Conservation (phyloP, 2,329 filamentous ascomycete genomes). For the Hortaea werneckii region DNA sequence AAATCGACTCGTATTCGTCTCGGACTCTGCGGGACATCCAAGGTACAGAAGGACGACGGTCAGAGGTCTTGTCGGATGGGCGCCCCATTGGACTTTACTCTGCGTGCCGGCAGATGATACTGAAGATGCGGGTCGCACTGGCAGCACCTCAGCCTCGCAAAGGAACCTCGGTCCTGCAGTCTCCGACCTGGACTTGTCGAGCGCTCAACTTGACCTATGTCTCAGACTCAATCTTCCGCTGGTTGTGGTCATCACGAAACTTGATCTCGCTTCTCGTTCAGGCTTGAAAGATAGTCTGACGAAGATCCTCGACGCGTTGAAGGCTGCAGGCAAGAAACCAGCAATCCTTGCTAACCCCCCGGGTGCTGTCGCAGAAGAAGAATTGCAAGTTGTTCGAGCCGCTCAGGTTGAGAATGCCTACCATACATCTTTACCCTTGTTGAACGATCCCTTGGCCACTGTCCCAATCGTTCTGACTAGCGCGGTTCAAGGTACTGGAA, state of each 20-base stretch:
- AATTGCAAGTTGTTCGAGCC: constrained; percentile 47
- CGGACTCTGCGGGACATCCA: constrained; percentile 85
- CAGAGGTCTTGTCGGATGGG: constrained; percentile 86
- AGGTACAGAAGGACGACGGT: constrained; percentile 83
- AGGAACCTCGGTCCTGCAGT: constrained; percentile 43
- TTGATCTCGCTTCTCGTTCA: constrained; percentile 70
- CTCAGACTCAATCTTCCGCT: constrained; percentile 69
- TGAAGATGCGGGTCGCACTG: constrained; percentile 36
- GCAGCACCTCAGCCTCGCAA: constrained; percentile 40
- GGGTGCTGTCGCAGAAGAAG: constrained; percentile 26
- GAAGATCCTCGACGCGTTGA: constrained; percentile 66
- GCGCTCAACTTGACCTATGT: constrained; percentile 75
- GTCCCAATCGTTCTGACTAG: constrained; percentile 86
- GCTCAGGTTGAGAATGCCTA: constrained; percentile 50
- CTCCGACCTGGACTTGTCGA: constrained; percentile 58
- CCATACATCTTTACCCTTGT: constrained; percentile 44
- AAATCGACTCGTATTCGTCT: constrained; percentile 74
- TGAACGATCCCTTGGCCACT: constrained; percentile 35
- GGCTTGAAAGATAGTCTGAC: constrained; percentile 61
- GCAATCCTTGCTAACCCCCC: constrained; percentile 48
- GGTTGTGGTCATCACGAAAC: constrained; percentile 77
- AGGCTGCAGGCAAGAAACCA: constrained; percentile 62
- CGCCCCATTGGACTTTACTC: constrained; percentile 83
- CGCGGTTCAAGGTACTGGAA: constrained; percentile 71
- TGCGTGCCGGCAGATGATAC: constrained; percentile 75